phyloP scores from a whole-genome alignment of 179 eudicot genomes.

The Actinidia arguta region DNA sequence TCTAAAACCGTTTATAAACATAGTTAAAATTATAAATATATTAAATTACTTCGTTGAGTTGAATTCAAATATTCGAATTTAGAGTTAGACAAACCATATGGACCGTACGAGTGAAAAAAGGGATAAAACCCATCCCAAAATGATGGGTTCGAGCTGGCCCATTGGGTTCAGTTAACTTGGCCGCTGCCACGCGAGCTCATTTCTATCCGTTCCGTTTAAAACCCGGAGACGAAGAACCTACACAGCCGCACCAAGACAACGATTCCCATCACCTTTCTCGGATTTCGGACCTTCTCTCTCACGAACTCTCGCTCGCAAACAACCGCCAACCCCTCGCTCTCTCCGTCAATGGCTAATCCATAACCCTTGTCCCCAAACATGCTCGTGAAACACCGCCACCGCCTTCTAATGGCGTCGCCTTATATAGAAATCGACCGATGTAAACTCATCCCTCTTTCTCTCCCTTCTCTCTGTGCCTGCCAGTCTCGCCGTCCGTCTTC shows the following conservation, averaged over 20 bases:
- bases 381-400: neutral
- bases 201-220: neutral
- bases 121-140: too few species aligned
- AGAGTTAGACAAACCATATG: too few species aligned
- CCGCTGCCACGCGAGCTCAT: too few species aligned
- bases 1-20: too few species aligned
- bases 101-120: too few species aligned
- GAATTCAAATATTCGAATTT: too few species aligned
- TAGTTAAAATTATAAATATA: too few species aligned
- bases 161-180: too few species aligned
- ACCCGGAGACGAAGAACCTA: neutral
- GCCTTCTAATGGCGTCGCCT: neutral
- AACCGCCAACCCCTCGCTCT: neutral
- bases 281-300: neutral
- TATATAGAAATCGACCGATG: constrained; percentile 24
- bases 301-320: too few species aligned
- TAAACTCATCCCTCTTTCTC: constrained; percentile 28
- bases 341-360: neutral
- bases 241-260: neutral
- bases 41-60: too few species aligned
- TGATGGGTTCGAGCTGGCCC: too few species aligned
- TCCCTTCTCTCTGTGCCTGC: constrained; percentile 24
- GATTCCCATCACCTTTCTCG: neutral
- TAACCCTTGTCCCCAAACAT: neutral
- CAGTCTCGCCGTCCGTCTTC: constrained; percentile 2